A percentile compares a stretch with the other conserved stretches of the same genome.
Evolutionary conservation across 441 rosid genomes (phyloP).

Genomic region (Gossypium laxum): DNA sequence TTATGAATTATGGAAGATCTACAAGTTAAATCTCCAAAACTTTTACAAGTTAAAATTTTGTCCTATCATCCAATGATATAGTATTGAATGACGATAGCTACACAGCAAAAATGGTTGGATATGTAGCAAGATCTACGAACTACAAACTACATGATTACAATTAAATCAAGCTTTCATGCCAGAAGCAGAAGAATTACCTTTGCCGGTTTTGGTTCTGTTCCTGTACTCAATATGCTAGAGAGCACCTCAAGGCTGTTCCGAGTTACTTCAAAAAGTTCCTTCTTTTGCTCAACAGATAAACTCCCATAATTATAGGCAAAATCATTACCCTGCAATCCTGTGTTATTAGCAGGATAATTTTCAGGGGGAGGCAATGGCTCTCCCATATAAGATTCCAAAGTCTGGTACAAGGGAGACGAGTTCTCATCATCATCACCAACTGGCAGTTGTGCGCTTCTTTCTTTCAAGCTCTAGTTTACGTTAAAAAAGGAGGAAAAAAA

Average conservation of each 20-base stretch:
- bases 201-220: conserved; percentile 41
- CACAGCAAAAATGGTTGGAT: neutral
- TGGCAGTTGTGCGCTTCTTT: conserved; percentile 20
- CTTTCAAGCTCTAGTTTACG: conserved; percentile 40
- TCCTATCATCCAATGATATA: neutral
- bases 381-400: conserved; percentile 46
- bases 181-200: conserved; percentile 34
- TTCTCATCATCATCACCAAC: conserved; percentile 29
- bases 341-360: conserved; percentile 42
- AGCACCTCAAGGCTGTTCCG: conserved; percentile 74
- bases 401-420: conserved; percentile 22
- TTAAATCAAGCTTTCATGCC: neutral
- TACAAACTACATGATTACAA: neutral
- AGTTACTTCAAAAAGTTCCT: conserved; percentile 49
- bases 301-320: conserved; percentile 27
- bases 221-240: conserved; percentile 52
- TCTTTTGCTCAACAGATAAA: conserved; percentile 50
- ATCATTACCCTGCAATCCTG: conserved; percentile 24
- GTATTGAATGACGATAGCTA: neutral
- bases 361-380: conserved; percentile 51
- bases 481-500: neutral
- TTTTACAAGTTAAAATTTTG: neutral
- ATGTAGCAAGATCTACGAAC: neutral
- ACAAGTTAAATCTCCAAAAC: neutral
- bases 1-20: neutral